phyloP scores from a whole-genome alignment of 208 protist genomes.

The Acanthamoeba culbertsoni region DNA sequence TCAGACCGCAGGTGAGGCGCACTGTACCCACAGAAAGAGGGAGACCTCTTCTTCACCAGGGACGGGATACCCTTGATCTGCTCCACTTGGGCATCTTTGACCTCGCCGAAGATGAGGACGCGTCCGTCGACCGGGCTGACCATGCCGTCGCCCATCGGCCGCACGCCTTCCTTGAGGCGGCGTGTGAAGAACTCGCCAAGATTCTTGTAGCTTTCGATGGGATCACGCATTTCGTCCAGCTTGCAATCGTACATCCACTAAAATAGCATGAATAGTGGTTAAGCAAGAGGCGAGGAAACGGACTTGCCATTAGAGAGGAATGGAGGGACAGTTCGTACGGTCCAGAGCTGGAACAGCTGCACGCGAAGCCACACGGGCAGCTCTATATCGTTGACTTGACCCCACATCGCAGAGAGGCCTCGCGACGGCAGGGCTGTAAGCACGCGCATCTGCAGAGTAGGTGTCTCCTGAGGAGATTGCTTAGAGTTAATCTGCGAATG shows the following conservation, averaged over 20 bases:
- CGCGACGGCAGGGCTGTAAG: background rate
- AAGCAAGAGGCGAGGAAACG: background rate
- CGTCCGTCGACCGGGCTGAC: slow-evolving; percentile 80
- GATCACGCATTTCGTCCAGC: slow-evolving; percentile 76
- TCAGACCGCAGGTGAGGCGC: background rate
- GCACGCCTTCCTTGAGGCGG: slow-evolving; percentile 71
- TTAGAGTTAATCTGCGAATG: background rate
- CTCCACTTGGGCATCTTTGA: slow-evolving; percentile 72
- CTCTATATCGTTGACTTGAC: slow-evolving; percentile 39
- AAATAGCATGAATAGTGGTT: background rate
- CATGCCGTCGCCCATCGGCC: slow-evolving; percentile 61
- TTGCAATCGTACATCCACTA: slow-evolving; percentile 68
- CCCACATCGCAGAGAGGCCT: slow-evolving; percentile 7
- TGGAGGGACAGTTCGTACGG: background rate
- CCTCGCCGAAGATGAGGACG: slow-evolving; percentile 78
- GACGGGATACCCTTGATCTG: slow-evolving; percentile 81
- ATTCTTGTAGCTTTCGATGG: slow-evolving; percentile 75
- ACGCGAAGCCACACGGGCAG: slow-evolving; percentile 33
- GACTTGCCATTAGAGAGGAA: background rate
- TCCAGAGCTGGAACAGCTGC: slow-evolving; percentile 36
- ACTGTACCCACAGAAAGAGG: background rate
- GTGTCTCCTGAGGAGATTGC: background rate
- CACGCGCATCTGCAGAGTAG: background rate
- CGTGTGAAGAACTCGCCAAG: slow-evolving; percentile 83
- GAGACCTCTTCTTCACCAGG: too few relatives aligned